phyloP scores from a whole-genome alignment of 148 eudicot genomes.

The Rhododendron kiyosumense region DNA sequence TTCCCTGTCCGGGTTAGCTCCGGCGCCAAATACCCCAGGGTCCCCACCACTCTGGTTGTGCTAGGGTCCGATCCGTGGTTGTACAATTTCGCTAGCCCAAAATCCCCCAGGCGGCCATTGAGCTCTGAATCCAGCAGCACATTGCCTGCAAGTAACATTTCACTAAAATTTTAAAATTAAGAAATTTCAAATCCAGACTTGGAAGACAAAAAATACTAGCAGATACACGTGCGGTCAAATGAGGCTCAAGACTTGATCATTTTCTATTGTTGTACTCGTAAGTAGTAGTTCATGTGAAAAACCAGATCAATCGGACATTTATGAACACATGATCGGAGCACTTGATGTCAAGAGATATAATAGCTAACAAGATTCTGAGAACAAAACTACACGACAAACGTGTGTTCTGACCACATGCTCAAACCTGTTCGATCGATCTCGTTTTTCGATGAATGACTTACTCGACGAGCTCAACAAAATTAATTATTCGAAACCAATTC shows the following conservation, averaged over 20 bases:
- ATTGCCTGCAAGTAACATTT: slow-evolving; percentile 23
- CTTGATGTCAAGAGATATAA: too few species aligned
- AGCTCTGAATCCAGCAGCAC: slow-evolving; percentile 11
- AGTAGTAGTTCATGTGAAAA: too few species aligned
- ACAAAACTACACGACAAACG: too few species aligned
- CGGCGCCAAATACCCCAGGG: slow-evolving; percentile 58
- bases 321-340: too few species aligned
- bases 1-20: slow-evolving; percentile 44
- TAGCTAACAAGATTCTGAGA: too few species aligned
- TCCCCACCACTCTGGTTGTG: slow-evolving; percentile 55
- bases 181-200: neutral
- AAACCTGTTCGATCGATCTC: neutral
- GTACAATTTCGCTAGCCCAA: slow-evolving; percentile 55
- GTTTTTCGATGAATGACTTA: neutral
- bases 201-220: too few species aligned
- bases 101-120: slow-evolving; percentile 54
- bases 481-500: too few species aligned
- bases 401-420: too few species aligned
- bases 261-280: too few species aligned
- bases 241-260: too few species aligned
- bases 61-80: slow-evolving; percentile 44
- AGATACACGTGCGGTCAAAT: too few species aligned
- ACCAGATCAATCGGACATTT: too few species aligned
- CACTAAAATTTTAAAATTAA: neutral
- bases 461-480: neutral